These are phyloP conservation scores for Pestalotiopsis sp. DNA, from an alignment of 2,329 filamentous ascomycete species.

Conservation along the genomic window DNA sequence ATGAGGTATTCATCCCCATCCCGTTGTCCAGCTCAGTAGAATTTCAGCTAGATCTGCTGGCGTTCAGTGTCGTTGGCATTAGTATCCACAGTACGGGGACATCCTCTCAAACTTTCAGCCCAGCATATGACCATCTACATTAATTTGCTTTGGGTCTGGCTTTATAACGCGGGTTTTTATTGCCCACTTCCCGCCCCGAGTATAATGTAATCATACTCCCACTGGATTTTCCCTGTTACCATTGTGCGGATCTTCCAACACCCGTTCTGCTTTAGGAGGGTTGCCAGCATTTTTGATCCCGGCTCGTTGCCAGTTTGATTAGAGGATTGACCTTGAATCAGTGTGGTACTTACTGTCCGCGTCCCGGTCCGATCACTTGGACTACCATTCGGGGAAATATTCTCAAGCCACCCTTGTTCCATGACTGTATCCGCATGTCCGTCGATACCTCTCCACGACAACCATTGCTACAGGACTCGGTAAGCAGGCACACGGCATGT, in stretches of 20 bases:
- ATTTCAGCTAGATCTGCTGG: too few relatives aligned
- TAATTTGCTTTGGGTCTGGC: too few relatives aligned
- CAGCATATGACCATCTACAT: too few relatives aligned
- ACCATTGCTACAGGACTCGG: background rate
- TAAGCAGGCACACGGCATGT: background rate
- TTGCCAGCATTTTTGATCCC: background rate
- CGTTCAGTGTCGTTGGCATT: too few relatives aligned
- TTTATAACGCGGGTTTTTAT: too few relatives aligned
- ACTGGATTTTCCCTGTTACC: background rate
- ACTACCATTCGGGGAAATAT: background rate
- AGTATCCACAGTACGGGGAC: too few relatives aligned
- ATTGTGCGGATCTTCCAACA: background rate
- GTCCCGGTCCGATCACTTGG: background rate
- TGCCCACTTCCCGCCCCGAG: background rate
- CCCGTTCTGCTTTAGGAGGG: background rate
- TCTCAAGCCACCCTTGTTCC: background rate
- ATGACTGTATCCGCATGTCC: background rate
- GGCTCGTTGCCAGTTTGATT: background rate
- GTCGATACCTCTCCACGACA: background rate
- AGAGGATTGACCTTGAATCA: background rate
- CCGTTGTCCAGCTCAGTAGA: too few relatives aligned
- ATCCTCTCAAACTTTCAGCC: too few relatives aligned
- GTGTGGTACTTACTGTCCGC: background rate
- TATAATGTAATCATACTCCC: background rate
- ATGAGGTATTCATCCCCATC: too few relatives aligned